Evolutionary conservation across 176 grass and related monocot genomes (phyloP).

Genomic region (maize (Zea mays)): Zm-B73-REFERENCE-NAM-5.0 NC_050099.1:15756501-15757000

Average conservation of each 20-base stretch:
- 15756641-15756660: not conserved
- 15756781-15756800: too few relatives aligned
- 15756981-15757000: not conserved
- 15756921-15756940: not conserved
- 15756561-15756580: too few relatives aligned
- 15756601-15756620: not conserved
- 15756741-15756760: not conserved
- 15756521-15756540: too few relatives aligned
- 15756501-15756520: too few relatives aligned
- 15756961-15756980: not conserved
- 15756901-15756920: not conserved
- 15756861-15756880: not conserved
- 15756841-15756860: not conserved
- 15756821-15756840: not conserved
- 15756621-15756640: not conserved
- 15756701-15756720: not conserved
- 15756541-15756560: too few relatives aligned
- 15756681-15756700: slow-evolving; percentile 27
- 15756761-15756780: not conserved
- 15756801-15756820: not conserved
- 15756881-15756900: not conserved
- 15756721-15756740: not conserved
- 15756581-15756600: too few relatives aligned
- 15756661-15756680: not conserved
- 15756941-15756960: not conserved